Evolutionary conservation across 2,329 filamentous ascomycete species (phyloP).

Genomic region (Talaromyces sp.): DNA sequence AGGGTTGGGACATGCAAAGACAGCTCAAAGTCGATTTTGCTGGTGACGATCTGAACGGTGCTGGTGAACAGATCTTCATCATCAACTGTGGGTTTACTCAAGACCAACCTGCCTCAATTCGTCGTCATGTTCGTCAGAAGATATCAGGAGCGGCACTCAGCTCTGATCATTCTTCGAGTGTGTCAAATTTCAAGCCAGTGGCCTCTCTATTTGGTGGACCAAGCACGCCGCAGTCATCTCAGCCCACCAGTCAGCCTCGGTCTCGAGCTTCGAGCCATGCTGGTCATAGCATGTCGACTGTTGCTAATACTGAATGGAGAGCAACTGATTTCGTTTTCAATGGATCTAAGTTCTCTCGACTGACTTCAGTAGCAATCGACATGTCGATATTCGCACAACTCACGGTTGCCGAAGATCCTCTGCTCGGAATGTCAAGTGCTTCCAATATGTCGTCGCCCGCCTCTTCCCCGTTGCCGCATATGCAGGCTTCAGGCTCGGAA

Average conservation of each 20-base stretch:
- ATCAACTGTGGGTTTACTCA: conserved; percentile 69
- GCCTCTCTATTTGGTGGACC: conserved; percentile 53
- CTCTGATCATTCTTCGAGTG: conserved; percentile 21
- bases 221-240: conserved; percentile 20
- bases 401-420: conserved; percentile 73
- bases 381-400: conserved; percentile 68
- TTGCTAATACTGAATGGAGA: conserved; percentile 62
- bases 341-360: conserved; percentile 56
- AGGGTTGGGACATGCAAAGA: conserved; percentile 90
- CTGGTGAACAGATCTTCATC: conserved; percentile 73
- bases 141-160: conserved; percentile 28
- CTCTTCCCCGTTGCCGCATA: conserved; percentile 53
- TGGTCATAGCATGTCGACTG: conserved; percentile 34
- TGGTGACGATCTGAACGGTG: conserved; percentile 69
- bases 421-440: conserved; percentile 57
- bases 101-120: conserved; percentile 51
- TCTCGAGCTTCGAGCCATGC: conserved; percentile 33
- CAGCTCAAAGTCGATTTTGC: conserved; percentile 86
- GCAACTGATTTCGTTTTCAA: conserved; percentile 61
- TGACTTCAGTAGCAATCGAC: conserved; percentile 72
- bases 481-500: conserved; percentile 39
- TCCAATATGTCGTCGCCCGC: conserved; percentile 54
- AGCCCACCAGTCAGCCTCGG: conserved; percentile 21
- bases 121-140: conserved; percentile 57
- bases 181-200: conserved; percentile 23